Base-by-base conservation (phyloP, 163 green algal genomes). In the Coccomyxa subellipsoidea region DNA sequence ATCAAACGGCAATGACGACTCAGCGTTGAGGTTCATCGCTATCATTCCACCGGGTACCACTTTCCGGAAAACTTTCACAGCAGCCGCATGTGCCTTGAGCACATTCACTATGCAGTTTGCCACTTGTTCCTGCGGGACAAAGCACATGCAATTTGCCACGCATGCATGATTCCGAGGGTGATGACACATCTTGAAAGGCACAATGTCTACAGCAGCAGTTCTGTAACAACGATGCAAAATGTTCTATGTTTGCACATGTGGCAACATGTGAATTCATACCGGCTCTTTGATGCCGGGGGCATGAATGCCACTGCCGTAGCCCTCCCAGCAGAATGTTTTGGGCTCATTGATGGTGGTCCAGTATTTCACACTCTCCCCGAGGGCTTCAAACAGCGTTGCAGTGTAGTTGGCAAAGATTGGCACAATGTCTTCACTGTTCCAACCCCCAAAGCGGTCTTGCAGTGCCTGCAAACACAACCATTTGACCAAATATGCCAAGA, bases 301-400 rank as follows among this genome's bases (percentile, higher is more conserved):
- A 53, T 87, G 80, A 2, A 83, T 80, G 34, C 87, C 87, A 36
- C 38, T 38, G 15, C 73, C 39, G 39, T 87, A 87, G 18, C 83
- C 83, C 1, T 82, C 25, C 12, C 59, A 71, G 79, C 78, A 84
- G 40, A 89, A 89, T 18, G 76, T 88, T 34, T 90, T 76, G 0
- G 88, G 89, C 79, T 94, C 91, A 72, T 91, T 93, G 82, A 94
- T 90, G 3, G 89, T 92, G 23, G 81, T 82, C 87, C 87, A 92
- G 76, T 87, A 76, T 25, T 79, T 85, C 1, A 92, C 87, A 5
- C 84, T 70, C 77, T 85, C 77, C 36, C 85, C 89, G 76, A 91
- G 88, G 15, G 80, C 75, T 4, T 79, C 27, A 39, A 90, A 90
- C 18, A 83, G 84, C 2, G 85, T 77, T 12, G 85, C 71, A 5